A percentile compares a stretch with the other conserved stretches of the same genome.
These are phyloP conservation scores for Podaxis sp. DNA, from an alignment of 768 basidiomycete genomes.

Conservation along the genomic window DNA sequence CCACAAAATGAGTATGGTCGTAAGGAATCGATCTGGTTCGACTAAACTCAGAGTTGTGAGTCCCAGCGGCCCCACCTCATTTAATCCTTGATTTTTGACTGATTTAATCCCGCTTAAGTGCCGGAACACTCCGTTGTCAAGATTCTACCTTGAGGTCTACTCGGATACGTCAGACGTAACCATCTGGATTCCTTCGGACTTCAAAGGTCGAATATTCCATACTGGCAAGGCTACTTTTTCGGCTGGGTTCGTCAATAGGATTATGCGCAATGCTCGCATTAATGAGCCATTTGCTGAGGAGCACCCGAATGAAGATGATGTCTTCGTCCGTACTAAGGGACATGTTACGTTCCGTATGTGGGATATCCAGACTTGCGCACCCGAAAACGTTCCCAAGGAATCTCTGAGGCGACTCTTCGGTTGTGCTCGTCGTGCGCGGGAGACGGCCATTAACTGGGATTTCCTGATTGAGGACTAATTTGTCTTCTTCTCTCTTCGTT, in stretches of 20 bases:
- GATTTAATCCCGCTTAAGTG: constrained; percentile 41
- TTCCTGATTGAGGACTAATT: constrained; percentile 70
- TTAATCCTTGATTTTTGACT: constrained; percentile 8
- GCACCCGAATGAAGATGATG: constrained; percentile 52
- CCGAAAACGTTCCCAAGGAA: constrained; percentile 65
- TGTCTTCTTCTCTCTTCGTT: constrained; percentile 11
- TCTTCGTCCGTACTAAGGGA: constrained; percentile 62
- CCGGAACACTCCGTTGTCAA: constrained; percentile 50
- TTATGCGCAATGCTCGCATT: constrained; percentile 52
- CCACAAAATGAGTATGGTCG: constrained; percentile 71
- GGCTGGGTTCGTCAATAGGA: constrained; percentile 71
- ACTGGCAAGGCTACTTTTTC: constrained; percentile 58
- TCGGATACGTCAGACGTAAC: constrained; percentile 70
- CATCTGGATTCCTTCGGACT: constrained; percentile 79
- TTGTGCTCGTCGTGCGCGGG: constrained; percentile 53
- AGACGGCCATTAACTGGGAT: constrained; percentile 71
- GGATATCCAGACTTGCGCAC: constrained; percentile 66
- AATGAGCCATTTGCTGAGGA: constrained; percentile 39
- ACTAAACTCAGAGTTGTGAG: constrained; percentile 76
- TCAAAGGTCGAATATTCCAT: constrained; percentile 64
- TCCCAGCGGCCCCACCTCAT: constrained; percentile 20
- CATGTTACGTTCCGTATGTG: constrained; percentile 74
- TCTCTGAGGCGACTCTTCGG: constrained; percentile 63
- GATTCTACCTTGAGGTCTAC: constrained; percentile 65
- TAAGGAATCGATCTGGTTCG: constrained; percentile 49